phyloP scores from a whole-genome alignment of 352 stramenopile genomes.

The Globisporangium spiculum region DNA sequence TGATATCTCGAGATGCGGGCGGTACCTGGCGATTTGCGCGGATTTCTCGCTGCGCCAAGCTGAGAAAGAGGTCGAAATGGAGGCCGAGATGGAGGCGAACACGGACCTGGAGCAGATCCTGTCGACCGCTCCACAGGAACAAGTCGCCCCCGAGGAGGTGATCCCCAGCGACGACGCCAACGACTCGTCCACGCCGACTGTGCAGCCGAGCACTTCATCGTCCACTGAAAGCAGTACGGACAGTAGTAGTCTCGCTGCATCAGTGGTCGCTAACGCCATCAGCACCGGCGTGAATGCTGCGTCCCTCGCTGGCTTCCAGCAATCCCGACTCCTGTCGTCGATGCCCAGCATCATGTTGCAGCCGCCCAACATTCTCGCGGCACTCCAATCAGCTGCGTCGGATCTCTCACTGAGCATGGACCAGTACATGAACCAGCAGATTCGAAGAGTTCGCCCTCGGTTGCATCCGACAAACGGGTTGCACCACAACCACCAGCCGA shows the following conservation, averaged over 20 bases:
- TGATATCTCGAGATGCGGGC: slow-evolving; percentile 94
- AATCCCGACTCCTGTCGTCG: slow-evolving; percentile 15
- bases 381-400: slow-evolving; percentile 55
- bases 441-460: slow-evolving; percentile 71
- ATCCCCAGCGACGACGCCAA: slow-evolving; percentile 64
- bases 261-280: slow-evolving; percentile 11
- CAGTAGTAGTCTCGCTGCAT: slow-evolving; percentile 9
- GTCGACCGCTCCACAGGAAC: slow-evolving; percentile 59
- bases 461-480: slow-evolving; percentile 30
- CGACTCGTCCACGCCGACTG: slow-evolving; percentile 48
- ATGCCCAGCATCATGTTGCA: slow-evolving; percentile 32
- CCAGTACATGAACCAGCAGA: slow-evolving; percentile 81
- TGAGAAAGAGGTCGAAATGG: slow-evolving; percentile 82
- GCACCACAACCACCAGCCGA: slow-evolving; percentile 26
- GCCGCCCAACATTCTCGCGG: slow-evolving; percentile 55
- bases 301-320: slow-evolving; percentile 14
- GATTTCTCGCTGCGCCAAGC: slow-evolving; percentile 92
- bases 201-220: slow-evolving; percentile 27
- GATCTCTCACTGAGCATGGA: slow-evolving; percentile 72
- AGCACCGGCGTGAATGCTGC: slow-evolving; percentile 12
- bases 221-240: slow-evolving; percentile 6
- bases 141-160: slow-evolving; percentile 35
- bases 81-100: slow-evolving; percentile 66
- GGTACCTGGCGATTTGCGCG: slow-evolving; percentile 93
- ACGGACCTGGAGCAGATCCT: slow-evolving; percentile 78